Conservation (phyloP, 495 filamentous ascomycete species). For the Alectoria sarmentosa region DNA sequence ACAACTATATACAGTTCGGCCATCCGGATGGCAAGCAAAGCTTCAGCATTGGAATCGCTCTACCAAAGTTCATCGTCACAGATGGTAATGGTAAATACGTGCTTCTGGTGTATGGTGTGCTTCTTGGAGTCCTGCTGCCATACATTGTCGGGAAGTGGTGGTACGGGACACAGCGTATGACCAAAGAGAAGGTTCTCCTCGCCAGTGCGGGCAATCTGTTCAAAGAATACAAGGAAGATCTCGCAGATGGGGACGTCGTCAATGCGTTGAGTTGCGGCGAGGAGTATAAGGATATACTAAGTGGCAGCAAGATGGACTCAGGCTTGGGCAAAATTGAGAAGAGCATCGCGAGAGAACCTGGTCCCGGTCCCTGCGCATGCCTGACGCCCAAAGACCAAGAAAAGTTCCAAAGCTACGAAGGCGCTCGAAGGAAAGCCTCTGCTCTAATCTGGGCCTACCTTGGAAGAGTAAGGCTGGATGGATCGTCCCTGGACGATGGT, state of each 20-base stretch:
- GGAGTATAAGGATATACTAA: slow-evolving; percentile 68
- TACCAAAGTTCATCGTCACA: slow-evolving; percentile 86
- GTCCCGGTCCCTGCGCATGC: slow-evolving; percentile 41
- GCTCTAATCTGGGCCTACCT: slow-evolving; percentile 93
- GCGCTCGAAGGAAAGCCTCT: slow-evolving; percentile 73
- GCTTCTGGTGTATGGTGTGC: slow-evolving; percentile 73
- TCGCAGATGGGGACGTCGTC: slow-evolving; percentile 72
- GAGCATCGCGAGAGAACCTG: slow-evolving; percentile 56
- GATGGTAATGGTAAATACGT: slow-evolving; percentile 96
- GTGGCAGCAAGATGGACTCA: slow-evolving; percentile 64
- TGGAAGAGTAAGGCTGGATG: slow-evolving; percentile 72
- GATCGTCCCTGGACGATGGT: slow-evolving; percentile 63
- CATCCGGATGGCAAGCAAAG: slow-evolving; percentile 98
- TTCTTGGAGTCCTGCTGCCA: slow-evolving; percentile 83
- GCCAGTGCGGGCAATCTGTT: slow-evolving; percentile 92
- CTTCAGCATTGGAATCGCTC: slow-evolving; percentile 93
- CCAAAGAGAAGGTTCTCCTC: slow-evolving; percentile 84
- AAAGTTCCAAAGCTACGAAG: slow-evolving; percentile 60
- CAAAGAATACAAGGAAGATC: slow-evolving; percentile 78
- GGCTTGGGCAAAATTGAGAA: slow-evolving; percentile 77
- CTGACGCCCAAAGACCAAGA: slow-evolving; percentile 63
- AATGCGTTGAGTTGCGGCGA: slow-evolving; percentile 72
- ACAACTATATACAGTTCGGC: slow-evolving; percentile 92
- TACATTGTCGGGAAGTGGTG: slow-evolving; percentile 97
- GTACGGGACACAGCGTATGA: slow-evolving; percentile 90